These are phyloP conservation scores for Neofusicoccum sp. DNA, from an alignment of 2,329 filamentous ascomycete species.

Conservation along the genomic window DNA sequence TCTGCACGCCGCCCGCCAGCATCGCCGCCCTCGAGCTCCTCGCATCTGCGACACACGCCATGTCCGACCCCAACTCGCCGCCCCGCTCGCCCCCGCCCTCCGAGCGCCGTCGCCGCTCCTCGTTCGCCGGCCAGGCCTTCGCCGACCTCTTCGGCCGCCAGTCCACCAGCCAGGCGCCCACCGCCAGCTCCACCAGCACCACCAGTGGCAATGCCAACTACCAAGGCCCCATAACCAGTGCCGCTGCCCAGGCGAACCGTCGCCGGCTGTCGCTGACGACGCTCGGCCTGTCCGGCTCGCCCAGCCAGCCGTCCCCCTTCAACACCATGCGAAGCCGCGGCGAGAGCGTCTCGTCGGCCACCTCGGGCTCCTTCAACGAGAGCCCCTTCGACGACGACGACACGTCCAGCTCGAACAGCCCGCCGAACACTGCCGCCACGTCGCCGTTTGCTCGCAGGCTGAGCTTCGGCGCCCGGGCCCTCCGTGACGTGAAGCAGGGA, in stretches of 20 bases:
- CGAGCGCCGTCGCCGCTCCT: conserved; percentile 43
- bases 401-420: conserved; percentile 51
- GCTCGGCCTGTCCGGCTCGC: conserved; percentile 46
- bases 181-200: background rate
- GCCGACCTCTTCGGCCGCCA: conserved; percentile 47
- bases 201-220: conserved; percentile 23
- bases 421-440: conserved; percentile 54
- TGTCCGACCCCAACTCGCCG: conserved; percentile 41
- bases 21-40: background rate
- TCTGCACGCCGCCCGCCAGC: conserved; percentile 27
- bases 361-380: conserved; percentile 49
- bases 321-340: conserved; percentile 37
- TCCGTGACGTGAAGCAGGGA: conserved; percentile 65
- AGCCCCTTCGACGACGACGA: conserved; percentile 61
- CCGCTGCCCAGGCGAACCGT: conserved; percentile 50
- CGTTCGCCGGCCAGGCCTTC: conserved; percentile 49
- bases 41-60: conserved; percentile 19
- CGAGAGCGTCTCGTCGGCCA: conserved; percentile 49
- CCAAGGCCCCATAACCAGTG: conserved; percentile 48
- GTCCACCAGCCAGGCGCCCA: conserved; percentile 25
- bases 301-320: conserved; percentile 44
- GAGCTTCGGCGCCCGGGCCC: conserved; percentile 82
- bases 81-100: conserved; percentile 39
- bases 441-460: conserved; percentile 75
- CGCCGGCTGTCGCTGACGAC: conserved; percentile 51